Conservation (phyloP, 495 filamentous ascomycete species). For the Glarea lozoyensis region DNA sequence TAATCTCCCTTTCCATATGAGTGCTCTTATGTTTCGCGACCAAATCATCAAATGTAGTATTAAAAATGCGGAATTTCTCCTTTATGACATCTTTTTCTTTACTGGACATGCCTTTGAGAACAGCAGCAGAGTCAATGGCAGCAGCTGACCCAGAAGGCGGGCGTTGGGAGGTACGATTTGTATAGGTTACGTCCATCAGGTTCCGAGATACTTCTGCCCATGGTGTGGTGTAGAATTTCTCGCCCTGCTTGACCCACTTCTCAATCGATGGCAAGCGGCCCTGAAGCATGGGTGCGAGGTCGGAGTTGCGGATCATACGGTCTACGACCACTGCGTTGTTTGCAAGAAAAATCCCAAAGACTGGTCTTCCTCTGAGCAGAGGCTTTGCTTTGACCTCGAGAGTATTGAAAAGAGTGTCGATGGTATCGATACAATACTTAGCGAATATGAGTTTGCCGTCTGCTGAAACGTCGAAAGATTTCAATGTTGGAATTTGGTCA, state of each 20-base stretch:
- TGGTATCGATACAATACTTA: constrained; percentile 27
- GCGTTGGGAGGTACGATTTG: constrained; percentile 52
- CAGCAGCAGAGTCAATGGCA: constrained; percentile 62
- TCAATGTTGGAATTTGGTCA: constrained; percentile 59
- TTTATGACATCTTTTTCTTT: constrained; percentile 96
- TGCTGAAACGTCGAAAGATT: constrained; percentile 78
- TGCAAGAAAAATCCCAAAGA: constrained; percentile 81
- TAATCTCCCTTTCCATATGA: constrained; percentile 83
- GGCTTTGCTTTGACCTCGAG: constrained; percentile 70
- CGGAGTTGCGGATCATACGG: constrained; percentile 73
- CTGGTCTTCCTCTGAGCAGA: constrained; percentile 67
- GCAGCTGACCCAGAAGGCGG: constrained; percentile 58
- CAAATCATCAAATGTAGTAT: constrained; percentile 81
- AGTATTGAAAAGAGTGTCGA: constrained; percentile 42
- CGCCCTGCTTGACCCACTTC: constrained; percentile 77
- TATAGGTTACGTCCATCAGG: constrained; percentile 88
- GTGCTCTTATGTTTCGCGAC: constrained; percentile 68
- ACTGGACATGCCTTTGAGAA: constrained; percentile 71
- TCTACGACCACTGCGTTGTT: constrained; percentile 85
- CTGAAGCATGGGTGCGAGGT: constrained; percentile 66
- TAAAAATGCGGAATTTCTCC: constrained; percentile 87
- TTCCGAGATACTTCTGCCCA: constrained; percentile 82
- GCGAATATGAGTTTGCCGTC: constrained; percentile 67
- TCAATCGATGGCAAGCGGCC: constrained; percentile 58
- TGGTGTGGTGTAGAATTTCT: constrained; percentile 71